A percentile compares a stretch with the other conserved stretches of the same genome.
phyloP scores from a whole-genome alignment of 306 rosid genomes.

The Lathyrus aphaca region DNA sequence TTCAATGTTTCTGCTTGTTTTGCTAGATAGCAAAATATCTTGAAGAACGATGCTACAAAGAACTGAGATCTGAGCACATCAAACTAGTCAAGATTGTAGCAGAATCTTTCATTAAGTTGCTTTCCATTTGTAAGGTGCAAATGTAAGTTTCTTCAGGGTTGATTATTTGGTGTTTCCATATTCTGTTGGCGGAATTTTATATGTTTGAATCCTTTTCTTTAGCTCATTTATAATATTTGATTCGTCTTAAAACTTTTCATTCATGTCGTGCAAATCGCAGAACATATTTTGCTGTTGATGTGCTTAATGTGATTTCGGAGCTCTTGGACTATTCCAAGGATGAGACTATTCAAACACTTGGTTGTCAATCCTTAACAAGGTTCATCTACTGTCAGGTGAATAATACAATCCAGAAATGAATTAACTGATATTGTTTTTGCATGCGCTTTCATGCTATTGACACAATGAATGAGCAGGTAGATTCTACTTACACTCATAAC shows the following conservation, averaged over 20 bases:
- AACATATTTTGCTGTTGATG: conserved; percentile 81
- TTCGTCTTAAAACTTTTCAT: not conserved
- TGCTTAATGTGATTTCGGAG: conserved; percentile 75
- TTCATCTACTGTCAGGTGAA: conserved; percentile 86
- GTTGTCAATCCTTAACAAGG: conserved; percentile 83
- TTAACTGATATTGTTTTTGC: conserved; percentile 14
- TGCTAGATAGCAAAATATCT: conserved; percentile 87
- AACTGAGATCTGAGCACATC: conserved; percentile 73
- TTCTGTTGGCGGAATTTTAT: conserved; percentile 10
- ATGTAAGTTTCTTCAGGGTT: conserved; percentile 67
- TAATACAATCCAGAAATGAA: conserved; percentile 11
- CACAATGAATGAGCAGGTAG: conserved; percentile 59
- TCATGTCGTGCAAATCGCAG: conserved; percentile 50
- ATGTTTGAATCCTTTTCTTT: conserved; percentile 15
- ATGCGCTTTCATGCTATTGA: conserved; percentile 33
- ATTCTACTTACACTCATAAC: conserved; percentile 78
- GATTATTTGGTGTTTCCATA: conserved; percentile 20
- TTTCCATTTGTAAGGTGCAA: conserved; percentile 82
- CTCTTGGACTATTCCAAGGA: conserved; percentile 79
- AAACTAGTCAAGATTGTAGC: conserved; percentile 64
- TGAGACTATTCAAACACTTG: conserved; percentile 66
- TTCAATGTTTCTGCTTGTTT: conserved; percentile 27
- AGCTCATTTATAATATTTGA: not conserved
- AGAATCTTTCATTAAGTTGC: conserved; percentile 80
- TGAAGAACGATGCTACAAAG: conserved; percentile 92